A percentile compares a stretch with the other conserved stretches of the same genome.
Conservation (phyloP, 164 flowering plant genomes). For the Euptelea pleiosperma region DNA sequence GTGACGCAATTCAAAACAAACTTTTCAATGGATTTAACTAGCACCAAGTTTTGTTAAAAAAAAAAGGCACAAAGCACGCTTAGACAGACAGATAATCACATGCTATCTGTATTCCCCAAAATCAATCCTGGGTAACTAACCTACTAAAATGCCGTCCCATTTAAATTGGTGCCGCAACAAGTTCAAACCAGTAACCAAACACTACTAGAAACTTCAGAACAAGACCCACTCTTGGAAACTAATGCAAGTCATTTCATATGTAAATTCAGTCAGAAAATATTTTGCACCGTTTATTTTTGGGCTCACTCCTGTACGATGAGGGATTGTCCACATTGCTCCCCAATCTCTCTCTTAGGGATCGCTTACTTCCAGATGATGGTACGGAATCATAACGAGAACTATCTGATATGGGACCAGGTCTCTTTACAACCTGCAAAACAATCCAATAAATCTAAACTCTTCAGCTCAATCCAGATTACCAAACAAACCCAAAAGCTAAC, state of each 20-base stretch:
- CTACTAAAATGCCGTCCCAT: no score
- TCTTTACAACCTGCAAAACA: conserved; percentile 59
- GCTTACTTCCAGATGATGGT: conserved; percentile 47
- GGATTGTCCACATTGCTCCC: conserved; percentile 47
- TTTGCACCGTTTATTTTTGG: conserved; percentile 44
- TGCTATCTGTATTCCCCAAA: not conserved
- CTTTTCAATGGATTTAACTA: not conserved
- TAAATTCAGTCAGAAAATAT: not conserved
- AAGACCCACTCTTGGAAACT: not conserved
- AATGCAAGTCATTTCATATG: not conserved
- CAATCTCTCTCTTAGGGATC: conserved; percentile 66
- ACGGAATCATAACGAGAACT: conserved; percentile 25
- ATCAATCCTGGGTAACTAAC: not conserved
- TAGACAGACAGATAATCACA: no score
- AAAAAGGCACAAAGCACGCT: no score
- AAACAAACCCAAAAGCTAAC: not conserved
- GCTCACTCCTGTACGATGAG: conserved; percentile 13
- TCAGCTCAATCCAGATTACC: not conserved
- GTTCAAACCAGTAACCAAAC: not conserved
- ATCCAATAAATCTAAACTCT: not conserved
- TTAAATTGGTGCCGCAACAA: not conserved
- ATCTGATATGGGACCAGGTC: conserved; percentile 36
- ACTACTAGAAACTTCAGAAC: not conserved
- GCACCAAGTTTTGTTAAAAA: no score
- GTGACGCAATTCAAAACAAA: not conserved